Conservation (phyloP, 176 grass and related monocot species). For the Triticum urartu region DNA sequence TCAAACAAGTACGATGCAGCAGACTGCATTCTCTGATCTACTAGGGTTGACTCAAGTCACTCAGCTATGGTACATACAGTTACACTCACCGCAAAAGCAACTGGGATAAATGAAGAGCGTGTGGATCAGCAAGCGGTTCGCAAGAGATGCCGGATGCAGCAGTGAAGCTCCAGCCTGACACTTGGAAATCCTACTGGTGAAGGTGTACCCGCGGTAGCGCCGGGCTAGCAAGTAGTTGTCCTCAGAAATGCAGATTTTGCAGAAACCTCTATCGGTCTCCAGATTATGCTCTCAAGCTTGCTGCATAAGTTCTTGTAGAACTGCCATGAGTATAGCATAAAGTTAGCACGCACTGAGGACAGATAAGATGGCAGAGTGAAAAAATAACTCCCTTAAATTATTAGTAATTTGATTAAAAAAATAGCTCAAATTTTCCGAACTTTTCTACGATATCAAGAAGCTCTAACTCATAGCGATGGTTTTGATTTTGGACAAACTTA, state of each 20-base stretch:
- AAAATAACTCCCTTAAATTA: too few species aligned
- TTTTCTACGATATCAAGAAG: too few species aligned
- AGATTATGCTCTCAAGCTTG: slow-evolving; percentile 72
- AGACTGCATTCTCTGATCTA: slow-evolving; percentile 23
- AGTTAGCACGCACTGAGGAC: slow-evolving; percentile 4
- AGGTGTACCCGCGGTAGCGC: background rate
- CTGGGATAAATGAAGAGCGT: background rate
- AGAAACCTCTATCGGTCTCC: slow-evolving; percentile 53
- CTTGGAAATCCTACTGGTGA: background rate
- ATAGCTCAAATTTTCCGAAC: too few species aligned
- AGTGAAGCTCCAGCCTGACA: background rate
- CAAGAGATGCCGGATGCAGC: background rate
- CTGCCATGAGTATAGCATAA: slow-evolving; percentile 31
- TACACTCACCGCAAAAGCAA: background rate
- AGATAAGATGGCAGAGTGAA: background rate
- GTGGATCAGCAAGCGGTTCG: background rate
- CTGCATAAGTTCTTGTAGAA: slow-evolving; percentile 88
- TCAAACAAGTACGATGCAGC: background rate
- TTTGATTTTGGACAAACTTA: background rate
- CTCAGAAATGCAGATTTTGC: slow-evolving; percentile 45
- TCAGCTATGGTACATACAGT: slow-evolving; percentile 27
- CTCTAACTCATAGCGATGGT: background rate
- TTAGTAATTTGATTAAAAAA: too few species aligned
- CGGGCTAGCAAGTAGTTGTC: slow-evolving; percentile 39
- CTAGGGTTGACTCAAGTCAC: background rate